Percentiles rank a stretch among this genome's conserved stretches.
Evolutionary conservation across 805 yeast species (phyloP).

Genomic region (Saccharomycopsis fermentans): DNA sequence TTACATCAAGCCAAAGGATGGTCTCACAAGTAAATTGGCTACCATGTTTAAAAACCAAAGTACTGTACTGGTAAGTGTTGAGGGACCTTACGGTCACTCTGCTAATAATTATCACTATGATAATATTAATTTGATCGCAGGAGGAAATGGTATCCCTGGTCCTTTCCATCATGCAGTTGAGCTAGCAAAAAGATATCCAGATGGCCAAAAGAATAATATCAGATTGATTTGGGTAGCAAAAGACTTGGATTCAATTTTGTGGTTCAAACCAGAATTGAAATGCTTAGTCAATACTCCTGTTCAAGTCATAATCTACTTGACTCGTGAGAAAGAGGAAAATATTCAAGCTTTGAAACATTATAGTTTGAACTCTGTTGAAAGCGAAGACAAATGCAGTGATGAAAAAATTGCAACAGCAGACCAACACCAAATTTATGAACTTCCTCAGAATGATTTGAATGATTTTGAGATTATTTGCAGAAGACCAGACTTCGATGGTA

Average conservation of each 20-base stretch:
- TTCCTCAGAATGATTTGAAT: conserved; percentile 1
- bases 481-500: conserved; percentile 37
- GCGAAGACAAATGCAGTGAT: neutral
- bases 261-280: conserved; percentile 37
- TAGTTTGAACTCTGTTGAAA: neutral
- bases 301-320: conserved; percentile 30
- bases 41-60: conserved; percentile 24
- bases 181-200: conserved; percentile 21
- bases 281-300: conserved; percentile 24
- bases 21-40: conserved; percentile 40
- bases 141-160: conserved; percentile 48
- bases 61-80: conserved; percentile 33
- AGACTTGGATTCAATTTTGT: conserved; percentile 37
- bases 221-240: conserved; percentile 58
- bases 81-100: conserved; percentile 53
- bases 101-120: conserved; percentile 31
- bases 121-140: conserved; percentile 35
- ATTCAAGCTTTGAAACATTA: neutral
- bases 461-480: conserved; percentile 28
- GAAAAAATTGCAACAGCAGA: neutral
- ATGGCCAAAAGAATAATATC: conserved; percentile 25
- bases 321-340: conserved; percentile 20
- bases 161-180: conserved; percentile 33
- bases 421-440: neutral
- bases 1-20: conserved; percentile 45